Evolutionary conservation across 495 filamentous ascomycete genomes (phyloP), one percentile per base, ranked within the genome.

Genomic region (Aspergillus cristatus): DNA sequence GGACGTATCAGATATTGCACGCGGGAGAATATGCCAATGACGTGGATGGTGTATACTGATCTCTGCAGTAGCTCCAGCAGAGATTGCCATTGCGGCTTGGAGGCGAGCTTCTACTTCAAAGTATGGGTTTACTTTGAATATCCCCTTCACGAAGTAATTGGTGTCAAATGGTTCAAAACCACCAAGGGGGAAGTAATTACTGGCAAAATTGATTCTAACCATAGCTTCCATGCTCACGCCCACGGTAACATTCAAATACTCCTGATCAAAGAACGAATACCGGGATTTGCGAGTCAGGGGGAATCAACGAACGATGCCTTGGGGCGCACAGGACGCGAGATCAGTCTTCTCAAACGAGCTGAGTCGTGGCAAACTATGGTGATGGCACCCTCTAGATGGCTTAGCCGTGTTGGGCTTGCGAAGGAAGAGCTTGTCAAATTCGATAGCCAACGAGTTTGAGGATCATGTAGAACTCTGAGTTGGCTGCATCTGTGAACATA

Each of bases 51-150:
- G 11, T 26, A 26, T 26, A 26, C 6, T 11, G 11, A 26, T 11
- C 24, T 26, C 24, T 26, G 24, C 24, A 6, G 36, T 31, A 2
- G 36, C 36, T 15, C 22, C 3, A 3, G 36, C 36, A 12, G 36
- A 29, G 1, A 38, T 3, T n/a, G 20, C 20, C 6, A 18, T 28
- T 4, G 29, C 26, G 6, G 36, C 36, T 15, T 38, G 24, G n/a
- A 38, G 3, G 6, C 26, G 36, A 12, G 28, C 28, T 13, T 38
- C 36, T 3, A 38, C 7, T n/a, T 7, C 5, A 28, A 30, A 38
- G 13, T 38, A 38, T 6, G 36, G 36, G n/a, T 38, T 32, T 6
- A 38, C 22, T 5, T 3, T 38, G n/a, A 38, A 32, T 14, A 38
- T 31, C 3, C 26, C 36, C 28, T 38, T 38, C 14, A 38, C 16